These are phyloP conservation scores for Nicotiana tomentosiformis DNA, from an alignment of 257 asterid genomes.

Conservation along the genomic window DNA sequence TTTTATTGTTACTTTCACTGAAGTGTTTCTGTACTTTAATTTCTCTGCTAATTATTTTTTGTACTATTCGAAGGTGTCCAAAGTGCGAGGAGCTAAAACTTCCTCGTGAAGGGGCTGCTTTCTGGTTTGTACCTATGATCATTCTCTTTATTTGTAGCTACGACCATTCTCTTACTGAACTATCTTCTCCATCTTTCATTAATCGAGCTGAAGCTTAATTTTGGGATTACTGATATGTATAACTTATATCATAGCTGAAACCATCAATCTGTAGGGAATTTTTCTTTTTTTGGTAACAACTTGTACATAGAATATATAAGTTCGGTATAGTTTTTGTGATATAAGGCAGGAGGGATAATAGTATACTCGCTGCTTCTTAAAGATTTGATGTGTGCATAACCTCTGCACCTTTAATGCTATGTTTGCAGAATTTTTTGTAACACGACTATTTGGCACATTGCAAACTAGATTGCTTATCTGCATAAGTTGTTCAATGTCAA, in stretches of 20 bases:
- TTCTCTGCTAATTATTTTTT: neutral
- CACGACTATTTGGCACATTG: neutral
- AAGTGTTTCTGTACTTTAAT: neutral
- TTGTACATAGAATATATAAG: neutral
- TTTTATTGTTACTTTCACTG: conserved; percentile 4
- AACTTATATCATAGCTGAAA: neutral
- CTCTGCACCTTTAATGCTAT: neutral
- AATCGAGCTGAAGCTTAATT: neutral
- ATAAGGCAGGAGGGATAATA: neutral
- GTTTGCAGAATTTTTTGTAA: neutral
- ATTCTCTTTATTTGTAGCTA: conserved; percentile 5
- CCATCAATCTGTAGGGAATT: neutral
- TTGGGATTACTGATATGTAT: neutral
- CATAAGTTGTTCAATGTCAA: neutral
- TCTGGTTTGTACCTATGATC: conserved; percentile 55
- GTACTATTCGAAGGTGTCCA: conserved; percentile 60
- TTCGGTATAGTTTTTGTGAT: neutral
- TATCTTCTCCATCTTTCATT: neutral
- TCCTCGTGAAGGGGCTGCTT: conserved; percentile 91
- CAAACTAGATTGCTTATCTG: neutral
- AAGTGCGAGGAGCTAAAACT: conserved; percentile 89
- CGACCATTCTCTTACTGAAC: conserved; percentile 9
- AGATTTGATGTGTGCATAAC: neutral
- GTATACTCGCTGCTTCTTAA: neutral
- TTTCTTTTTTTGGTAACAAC: neutral